phyloP scores from a whole-genome alignment of 129 eudicot genomes.

The Glebionis coronaria region DNA sequence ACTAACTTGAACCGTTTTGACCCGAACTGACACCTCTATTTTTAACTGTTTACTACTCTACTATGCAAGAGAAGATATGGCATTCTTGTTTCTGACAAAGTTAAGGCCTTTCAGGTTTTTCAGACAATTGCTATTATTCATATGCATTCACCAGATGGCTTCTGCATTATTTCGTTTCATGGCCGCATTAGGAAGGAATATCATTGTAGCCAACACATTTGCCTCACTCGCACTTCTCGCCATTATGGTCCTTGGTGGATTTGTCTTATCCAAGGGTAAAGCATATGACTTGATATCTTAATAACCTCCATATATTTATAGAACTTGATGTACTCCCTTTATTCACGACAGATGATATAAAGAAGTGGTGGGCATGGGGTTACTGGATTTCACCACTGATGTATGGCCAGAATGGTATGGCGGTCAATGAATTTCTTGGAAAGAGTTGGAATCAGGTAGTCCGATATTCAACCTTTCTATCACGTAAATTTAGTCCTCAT shows the following conservation, averaged over 20 bases:
- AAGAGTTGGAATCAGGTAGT: constrained; percentile 78
- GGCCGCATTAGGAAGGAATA: constrained; percentile 66
- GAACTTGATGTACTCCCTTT: background rate
- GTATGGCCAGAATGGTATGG: constrained; percentile 89
- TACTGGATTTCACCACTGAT: constrained; percentile 87
- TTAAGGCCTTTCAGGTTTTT: constrained; percentile 46
- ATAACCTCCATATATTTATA: background rate
- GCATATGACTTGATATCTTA: background rate
- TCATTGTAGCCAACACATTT: constrained; percentile 80
- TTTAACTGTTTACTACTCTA: no score
- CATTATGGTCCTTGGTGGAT: constrained; percentile 76
- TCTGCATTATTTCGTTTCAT: constrained; percentile 69
- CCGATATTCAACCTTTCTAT: constrained; percentile 6
- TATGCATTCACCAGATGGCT: constrained; percentile 59
- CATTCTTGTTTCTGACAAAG: constrained; percentile 5
- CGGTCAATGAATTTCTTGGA: constrained; percentile 82
- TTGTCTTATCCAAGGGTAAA: constrained; percentile 60
- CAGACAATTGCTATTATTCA: constrained; percentile 53
- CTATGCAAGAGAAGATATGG: no score
- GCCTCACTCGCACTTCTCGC: constrained; percentile 64
- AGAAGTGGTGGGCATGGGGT: constrained; percentile 86
- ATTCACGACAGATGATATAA: constrained; percentile 50
- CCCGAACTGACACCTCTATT: no score
- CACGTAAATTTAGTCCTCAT: background rate
- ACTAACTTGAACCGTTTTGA: no score